Conservation (phyloP, 192 early-diverging fungal genomes). For the Coemansia sp. region DNA sequence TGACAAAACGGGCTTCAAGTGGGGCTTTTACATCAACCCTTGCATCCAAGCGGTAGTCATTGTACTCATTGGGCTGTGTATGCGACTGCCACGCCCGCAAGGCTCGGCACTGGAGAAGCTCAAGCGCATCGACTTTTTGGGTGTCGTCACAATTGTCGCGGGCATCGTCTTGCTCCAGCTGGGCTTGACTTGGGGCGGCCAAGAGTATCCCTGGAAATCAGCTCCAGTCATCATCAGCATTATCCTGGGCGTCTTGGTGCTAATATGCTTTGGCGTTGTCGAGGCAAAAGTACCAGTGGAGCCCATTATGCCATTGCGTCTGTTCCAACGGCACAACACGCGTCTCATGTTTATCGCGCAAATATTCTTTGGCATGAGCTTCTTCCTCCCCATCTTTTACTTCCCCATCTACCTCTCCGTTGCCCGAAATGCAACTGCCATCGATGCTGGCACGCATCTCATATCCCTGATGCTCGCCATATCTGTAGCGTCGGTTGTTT, state of each 20-base stretch:
- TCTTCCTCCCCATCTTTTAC: slow-evolving; percentile 55
- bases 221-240: slow-evolving; percentile 50
- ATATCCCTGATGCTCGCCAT: slow-evolving; percentile 44
- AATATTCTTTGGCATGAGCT: slow-evolving; percentile 37
- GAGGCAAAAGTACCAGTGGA: slow-evolving; percentile 60
- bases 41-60: slow-evolving; percentile 49
- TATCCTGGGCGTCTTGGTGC: slow-evolving; percentile 25
- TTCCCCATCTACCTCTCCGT: slow-evolving; percentile 67
- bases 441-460: slow-evolving; percentile 39
- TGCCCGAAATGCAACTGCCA: slow-evolving; percentile 53
- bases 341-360: slow-evolving; percentile 21
- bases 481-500: slow-evolving; percentile 23
- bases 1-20: slow-evolving; percentile 51
- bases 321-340: slow-evolving; percentile 58
- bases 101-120: slow-evolving; percentile 53
- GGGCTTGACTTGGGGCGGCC: slow-evolving; percentile 74
- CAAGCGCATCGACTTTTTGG: slow-evolving; percentile 66
- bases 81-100: slow-evolving; percentile 40
- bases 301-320: slow-evolving; percentile 62
- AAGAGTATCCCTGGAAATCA: slow-evolving; percentile 56
- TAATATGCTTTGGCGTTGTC: slow-evolving; percentile 57
- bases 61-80: slow-evolving; percentile 40
- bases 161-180: slow-evolving; percentile 65
- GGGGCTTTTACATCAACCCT: slow-evolving; percentile 62
- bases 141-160: slow-evolving; percentile 55